phyloP scores from a whole-genome alignment of 805 yeast genomes.

The Suhomyces xylopsoci region DNA sequence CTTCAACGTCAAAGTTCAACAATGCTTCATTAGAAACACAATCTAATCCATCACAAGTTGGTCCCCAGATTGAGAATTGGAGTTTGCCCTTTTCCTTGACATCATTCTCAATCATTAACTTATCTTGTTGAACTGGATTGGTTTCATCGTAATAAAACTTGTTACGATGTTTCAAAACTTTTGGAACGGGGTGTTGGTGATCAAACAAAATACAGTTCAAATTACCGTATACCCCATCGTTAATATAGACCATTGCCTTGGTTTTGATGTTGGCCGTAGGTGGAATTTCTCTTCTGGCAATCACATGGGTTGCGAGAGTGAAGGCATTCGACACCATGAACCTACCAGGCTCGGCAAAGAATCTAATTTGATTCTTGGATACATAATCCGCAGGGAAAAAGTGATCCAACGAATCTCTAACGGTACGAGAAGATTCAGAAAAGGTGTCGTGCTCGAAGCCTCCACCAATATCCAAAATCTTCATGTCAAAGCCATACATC shows the following conservation, averaged over 20 bases:
- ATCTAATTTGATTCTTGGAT: constrained; percentile 26
- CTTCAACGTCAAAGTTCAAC: constrained; percentile 58
- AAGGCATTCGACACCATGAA: constrained; percentile 83
- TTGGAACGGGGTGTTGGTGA: constrained; percentile 77
- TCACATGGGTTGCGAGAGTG: constrained; percentile 78
- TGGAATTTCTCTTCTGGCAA: constrained; percentile 65
- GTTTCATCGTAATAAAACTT: constrained; percentile 37
- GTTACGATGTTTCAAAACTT: constrained; percentile 56
- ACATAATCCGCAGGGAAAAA: constrained; percentile 51
- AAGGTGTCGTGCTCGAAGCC: constrained; percentile 75
- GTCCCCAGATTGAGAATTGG: constrained; percentile 88
- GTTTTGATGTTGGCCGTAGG: constrained; percentile 7
- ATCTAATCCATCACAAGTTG: constrained; percentile 96
- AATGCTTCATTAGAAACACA: constrained; percentile 57
- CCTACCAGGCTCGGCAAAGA: constrained; percentile 95
- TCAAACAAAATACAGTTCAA: constrained; percentile 91
- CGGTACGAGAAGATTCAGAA: constrained; percentile 52
- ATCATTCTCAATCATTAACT: constrained; percentile 6
- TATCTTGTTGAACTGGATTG: constrained; percentile 1
- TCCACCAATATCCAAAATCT: constrained; percentile 84
- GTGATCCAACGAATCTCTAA: constrained; percentile 52
- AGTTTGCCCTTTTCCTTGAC: constrained; percentile 22
- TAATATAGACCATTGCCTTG: constrained; percentile 73
- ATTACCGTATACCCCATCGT: constrained; percentile 95
- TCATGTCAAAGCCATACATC: constrained; percentile 44